These are phyloP conservation scores for rapeseed (Brassica napus) DNA, from an alignment of 345 rosid genomes.

Conservation along the genomic window DNA sequence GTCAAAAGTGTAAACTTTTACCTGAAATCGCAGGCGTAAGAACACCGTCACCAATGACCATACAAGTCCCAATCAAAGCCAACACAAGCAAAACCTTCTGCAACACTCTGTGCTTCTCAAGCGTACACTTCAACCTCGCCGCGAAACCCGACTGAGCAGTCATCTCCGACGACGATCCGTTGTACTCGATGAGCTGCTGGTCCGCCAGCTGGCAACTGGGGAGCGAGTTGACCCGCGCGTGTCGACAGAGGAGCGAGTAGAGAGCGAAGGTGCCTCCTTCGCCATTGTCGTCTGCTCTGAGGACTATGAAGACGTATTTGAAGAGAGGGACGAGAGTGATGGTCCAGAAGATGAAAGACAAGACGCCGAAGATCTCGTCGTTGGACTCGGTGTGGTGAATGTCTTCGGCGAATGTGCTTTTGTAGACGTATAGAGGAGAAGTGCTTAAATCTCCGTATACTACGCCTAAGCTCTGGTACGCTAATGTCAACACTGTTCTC, in stretches of 20 bases:
- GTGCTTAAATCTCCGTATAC: slow-evolving; percentile 91
- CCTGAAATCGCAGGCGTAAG: slow-evolving; percentile 93
- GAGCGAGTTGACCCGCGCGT: slow-evolving; percentile 81
- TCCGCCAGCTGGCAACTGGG: slow-evolving; percentile 83
- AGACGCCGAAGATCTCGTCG: slow-evolving; percentile 89
- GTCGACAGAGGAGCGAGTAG: slow-evolving; percentile 79
- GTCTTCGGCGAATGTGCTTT: slow-evolving; percentile 76
- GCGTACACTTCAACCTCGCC: slow-evolving; percentile 53
- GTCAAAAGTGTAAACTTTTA: slow-evolving; percentile 40
- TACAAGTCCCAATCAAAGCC: slow-evolving; percentile 90
- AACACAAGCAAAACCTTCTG: slow-evolving; percentile 75
- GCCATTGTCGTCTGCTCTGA: slow-evolving; percentile 86
- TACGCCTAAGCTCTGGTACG: slow-evolving; percentile 82
- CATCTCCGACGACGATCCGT: slow-evolving; percentile 24
- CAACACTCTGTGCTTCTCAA: slow-evolving; percentile 67
- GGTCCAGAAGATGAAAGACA: slow-evolving; percentile 88
- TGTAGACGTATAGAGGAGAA: slow-evolving; percentile 82
- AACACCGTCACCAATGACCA: slow-evolving; percentile 96
- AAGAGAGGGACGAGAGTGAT: slow-evolving; percentile 76
- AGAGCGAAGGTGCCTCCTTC: slow-evolving; percentile 95
- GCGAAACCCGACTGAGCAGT: slow-evolving; percentile 49
- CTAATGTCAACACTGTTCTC: slow-evolving; percentile 76
- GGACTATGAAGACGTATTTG: slow-evolving; percentile 78
- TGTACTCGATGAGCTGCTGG: slow-evolving; percentile 70
- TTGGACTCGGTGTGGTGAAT: slow-evolving; percentile 70